Percentiles rank a stretch among this genome's conserved stretches.
Evolutionary conservation across 164 flowering plant genomes (phyloP).

Genomic region (Umbilicus rupestris): DNA sequence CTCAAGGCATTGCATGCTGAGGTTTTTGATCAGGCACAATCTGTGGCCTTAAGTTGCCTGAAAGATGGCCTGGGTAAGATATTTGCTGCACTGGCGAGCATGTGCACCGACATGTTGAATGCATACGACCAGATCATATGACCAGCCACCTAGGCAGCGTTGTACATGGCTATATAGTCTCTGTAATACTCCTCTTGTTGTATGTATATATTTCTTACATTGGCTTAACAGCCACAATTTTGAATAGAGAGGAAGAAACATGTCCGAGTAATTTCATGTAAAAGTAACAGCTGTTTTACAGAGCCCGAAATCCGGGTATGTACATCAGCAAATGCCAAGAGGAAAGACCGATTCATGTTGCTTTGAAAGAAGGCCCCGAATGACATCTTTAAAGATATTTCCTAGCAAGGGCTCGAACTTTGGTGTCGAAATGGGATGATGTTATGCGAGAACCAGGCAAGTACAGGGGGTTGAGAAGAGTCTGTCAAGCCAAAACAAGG

Average conservation of each 20-base stretch:
- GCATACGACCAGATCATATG: not conserved
- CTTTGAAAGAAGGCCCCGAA: not conserved
- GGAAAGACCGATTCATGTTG: not conserved
- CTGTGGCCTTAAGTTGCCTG: not conserved
- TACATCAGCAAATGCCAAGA: not conserved
- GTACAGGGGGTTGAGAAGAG: conserved; percentile 77
- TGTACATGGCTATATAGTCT: too few species aligned
- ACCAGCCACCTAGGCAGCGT: too few species aligned
- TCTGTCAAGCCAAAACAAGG: conserved; percentile 30
- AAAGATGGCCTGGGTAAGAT: not conserved
- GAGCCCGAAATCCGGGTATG: not conserved
- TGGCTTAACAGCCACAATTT: too few species aligned
- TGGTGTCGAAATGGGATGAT: conserved; percentile 83
- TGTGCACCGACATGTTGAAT: not conserved
- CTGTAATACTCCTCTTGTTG: too few species aligned
- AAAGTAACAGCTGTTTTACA: not conserved
- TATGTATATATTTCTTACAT: too few species aligned
- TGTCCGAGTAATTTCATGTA: too few species aligned
- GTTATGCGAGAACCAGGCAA: conserved; percentile 79
- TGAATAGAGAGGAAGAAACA: too few species aligned
- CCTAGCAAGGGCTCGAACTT: conserved; percentile 87
- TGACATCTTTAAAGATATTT: conserved; percentile 37
- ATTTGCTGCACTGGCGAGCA: not conserved
- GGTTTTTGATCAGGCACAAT: not conserved
- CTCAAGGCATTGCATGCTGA: not conserved